Percentiles rank a stretch among this genome's conserved stretches.
Evolutionary conservation across 83 land plant species (phyloP).

Genomic region (Thuja plicata): DNA sequence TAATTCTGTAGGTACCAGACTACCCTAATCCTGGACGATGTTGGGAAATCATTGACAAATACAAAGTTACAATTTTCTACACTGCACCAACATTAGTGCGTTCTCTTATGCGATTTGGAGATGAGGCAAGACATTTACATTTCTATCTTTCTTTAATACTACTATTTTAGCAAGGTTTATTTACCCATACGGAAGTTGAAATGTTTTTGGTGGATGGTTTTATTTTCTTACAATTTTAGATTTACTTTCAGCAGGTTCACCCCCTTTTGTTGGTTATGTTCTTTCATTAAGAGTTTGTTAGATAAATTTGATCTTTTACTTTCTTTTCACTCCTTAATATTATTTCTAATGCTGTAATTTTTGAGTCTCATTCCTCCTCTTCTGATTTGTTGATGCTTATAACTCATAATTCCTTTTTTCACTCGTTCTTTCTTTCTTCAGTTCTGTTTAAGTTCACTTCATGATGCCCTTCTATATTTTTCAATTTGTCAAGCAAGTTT

Average conservation of each 20-base stretch:
- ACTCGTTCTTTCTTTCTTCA: not conserved
- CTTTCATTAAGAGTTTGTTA: not conserved
- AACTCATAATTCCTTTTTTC: not conserved
- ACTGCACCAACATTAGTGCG: slow-evolving; percentile 97
- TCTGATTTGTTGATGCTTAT: not conserved
- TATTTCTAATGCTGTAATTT: not conserved
- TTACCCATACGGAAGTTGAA: not conserved
- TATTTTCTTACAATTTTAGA: not conserved
- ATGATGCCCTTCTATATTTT: not conserved
- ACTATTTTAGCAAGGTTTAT: not conserved
- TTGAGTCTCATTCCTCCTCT: not conserved
- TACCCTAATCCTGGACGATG: slow-evolving; percentile 96
- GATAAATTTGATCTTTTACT: not conserved
- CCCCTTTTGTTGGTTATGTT: not conserved
- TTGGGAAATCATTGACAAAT: slow-evolving; percentile 98
- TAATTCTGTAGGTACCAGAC: slow-evolving; percentile 70
- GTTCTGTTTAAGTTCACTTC: not conserved
- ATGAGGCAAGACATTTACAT: slow-evolving; percentile 49
- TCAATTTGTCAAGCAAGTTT: not conserved
- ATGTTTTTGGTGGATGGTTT: not conserved
- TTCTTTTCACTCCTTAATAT: not conserved
- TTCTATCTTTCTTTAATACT: not conserved
- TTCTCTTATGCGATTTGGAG: slow-evolving; percentile 89
- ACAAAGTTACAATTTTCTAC: slow-evolving; percentile 85
- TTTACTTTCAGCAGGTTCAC: not conserved